Evolutionary conservation across 2,329 filamentous ascomycete species (phyloP), one percentile per base, ranked within the genome.

Genomic region (Sarocladium kiliense): DNA sequence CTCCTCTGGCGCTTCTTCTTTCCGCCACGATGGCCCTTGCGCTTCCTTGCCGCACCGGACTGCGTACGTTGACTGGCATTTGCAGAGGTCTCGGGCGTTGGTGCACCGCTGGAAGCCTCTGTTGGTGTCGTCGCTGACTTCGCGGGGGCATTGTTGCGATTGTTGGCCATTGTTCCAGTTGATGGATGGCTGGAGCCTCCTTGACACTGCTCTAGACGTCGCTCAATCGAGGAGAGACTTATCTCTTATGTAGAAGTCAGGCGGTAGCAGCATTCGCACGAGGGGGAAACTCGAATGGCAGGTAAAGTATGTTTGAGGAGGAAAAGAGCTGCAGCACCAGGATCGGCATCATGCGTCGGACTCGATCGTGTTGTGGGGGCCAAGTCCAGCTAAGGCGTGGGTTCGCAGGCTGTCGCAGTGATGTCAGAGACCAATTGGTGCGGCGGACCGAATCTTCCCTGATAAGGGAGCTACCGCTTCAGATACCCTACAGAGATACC

Each of bases 1-100:
- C 89, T 82, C 60, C 91, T 82, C 58, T 84, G 73, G 57, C 84
- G 84, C 71, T 88, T 88, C 74, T 91, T 91, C 77, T 87, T 92
- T 36, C 88, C 87, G 30, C 83, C 86, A 44, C 89, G 83, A 68
- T 91, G 87, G 63, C 85, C 87, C 66, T 87, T 88, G 67, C 71
- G 65, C 69, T 90, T 89, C 75, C 86, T 85, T 55, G 55, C 37
- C 16, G 44, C 30, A n/a, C 54, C 41, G 16, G 25, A 19, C 58
- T 60, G 55, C 56, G 58, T 50, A 57, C 50, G 54, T 42, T 47
- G 55, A 25, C 39, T 5, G 37, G 55, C 25, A 9, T 50, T 30
- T 12, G 47, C 47, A 50, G 57, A 42, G 3, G 54, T 51, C 10
- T 36, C 47, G 11, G 47, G 26, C n/a, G n/a, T 27, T 5, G 16